These are phyloP conservation scores for Hirsutella minnesotensis DNA, from an alignment of 2,329 filamentous ascomycete genomes.

Conservation along the genomic window DNA sequence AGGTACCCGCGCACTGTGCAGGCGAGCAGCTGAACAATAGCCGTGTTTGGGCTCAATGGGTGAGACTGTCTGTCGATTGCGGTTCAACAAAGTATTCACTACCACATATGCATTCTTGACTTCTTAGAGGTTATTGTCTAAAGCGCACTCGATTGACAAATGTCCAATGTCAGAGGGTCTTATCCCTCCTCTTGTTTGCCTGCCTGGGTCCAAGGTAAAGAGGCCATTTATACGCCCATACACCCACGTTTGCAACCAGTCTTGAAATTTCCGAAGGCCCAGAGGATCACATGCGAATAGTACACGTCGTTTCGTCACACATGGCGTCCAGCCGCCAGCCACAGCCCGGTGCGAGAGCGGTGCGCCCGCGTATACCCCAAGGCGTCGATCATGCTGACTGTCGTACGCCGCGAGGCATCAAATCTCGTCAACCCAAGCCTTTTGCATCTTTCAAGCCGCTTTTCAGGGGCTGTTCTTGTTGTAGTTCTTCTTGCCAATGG, in stretches of 20 bases:
- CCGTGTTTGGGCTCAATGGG: too few species aligned
- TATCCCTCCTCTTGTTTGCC: too few species aligned
- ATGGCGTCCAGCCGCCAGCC: background rate
- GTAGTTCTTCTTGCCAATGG: constrained; percentile 80
- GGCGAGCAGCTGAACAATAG: too few species aligned
- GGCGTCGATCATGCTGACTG: background rate
- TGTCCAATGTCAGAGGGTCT: too few species aligned
- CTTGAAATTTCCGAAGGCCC: background rate
- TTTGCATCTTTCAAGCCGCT: background rate
- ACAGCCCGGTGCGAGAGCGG: background rate
- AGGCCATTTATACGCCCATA: background rate
- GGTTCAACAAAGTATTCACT: too few species aligned
- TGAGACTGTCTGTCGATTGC: too few species aligned
- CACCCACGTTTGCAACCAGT: background rate
- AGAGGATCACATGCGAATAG: background rate
- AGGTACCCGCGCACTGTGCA: too few species aligned
- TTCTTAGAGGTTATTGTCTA: too few species aligned
- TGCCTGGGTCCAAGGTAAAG: too few species aligned
- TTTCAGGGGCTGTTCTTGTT: constrained; percentile 44
- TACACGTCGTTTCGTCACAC: background rate
- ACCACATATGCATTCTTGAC: too few species aligned
- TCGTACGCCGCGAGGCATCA: background rate
- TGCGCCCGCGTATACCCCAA: background rate
- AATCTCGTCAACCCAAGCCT: too few species aligned
- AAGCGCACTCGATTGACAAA: too few species aligned